Evolutionary conservation across 495 filamentous ascomycete species (phyloP).

Genomic region (Amorphotheca resinae): DNA sequence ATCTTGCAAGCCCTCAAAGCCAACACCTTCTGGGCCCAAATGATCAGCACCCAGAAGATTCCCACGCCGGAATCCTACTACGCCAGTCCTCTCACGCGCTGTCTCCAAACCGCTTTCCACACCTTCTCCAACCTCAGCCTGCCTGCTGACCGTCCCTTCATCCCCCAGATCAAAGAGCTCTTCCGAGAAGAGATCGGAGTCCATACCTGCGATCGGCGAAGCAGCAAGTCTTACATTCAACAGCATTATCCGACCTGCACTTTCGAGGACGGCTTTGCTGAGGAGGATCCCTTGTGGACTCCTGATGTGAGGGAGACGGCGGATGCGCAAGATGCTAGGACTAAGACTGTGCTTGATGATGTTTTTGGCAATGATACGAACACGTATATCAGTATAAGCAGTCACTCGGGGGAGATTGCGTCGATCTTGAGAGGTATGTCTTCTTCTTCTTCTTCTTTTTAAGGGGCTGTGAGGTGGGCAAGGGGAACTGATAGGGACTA

Average conservation of each 20-base stretch:
- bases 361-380: conserved; percentile 48
- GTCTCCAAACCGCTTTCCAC: conserved; percentile 48
- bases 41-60: conserved; percentile 39
- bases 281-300: conserved; percentile 50
- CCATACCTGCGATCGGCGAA: conserved; percentile 71
- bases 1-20: conserved; percentile 47
- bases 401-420: conserved; percentile 54
- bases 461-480: neutral
- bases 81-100: conserved; percentile 55
- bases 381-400: conserved; percentile 53
- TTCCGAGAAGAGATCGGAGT: conserved; percentile 60
- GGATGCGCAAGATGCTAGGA: conserved; percentile 41
- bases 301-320: conserved; percentile 40
- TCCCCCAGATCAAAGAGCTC: conserved; percentile 54
- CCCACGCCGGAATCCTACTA: conserved; percentile 56
- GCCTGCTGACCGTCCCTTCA: conserved; percentile 37
- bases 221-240: conserved; percentile 42
- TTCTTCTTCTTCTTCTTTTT: neutral
- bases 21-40: conserved; percentile 49
- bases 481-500: conserved; percentile 2
- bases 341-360: conserved; percentile 43
- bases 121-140: conserved; percentile 46
- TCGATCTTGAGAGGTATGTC: conserved; percentile 37
- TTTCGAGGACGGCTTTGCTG: conserved; percentile 51
- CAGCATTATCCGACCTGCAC: conserved; percentile 42